Percentiles rank a stretch among this genome's conserved stretches.
Evolutionary conservation across 2,329 filamentous ascomycete genomes (phyloP).

Genomic region (Lasiodiplodia gonubiensis): DNA sequence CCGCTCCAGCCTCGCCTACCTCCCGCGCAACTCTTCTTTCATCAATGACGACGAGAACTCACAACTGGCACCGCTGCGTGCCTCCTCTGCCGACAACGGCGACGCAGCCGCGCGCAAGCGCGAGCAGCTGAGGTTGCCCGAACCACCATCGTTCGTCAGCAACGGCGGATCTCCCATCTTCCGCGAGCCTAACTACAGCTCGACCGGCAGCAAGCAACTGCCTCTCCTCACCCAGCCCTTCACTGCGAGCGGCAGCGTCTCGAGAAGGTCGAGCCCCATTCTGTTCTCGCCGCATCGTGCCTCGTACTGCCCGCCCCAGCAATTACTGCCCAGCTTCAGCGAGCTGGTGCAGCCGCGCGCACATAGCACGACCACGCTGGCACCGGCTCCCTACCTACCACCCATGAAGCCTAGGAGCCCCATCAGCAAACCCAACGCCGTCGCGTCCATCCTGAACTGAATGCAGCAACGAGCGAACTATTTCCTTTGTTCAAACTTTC

Average conservation of each 20-base stretch:
- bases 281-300: slow-evolving; percentile 27
- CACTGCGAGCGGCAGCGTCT: slow-evolving; percentile 6
- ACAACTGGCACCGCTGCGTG: neutral
- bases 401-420: slow-evolving; percentile 26
- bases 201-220: neutral
- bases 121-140: slow-evolving; percentile 34
- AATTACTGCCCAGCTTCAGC: slow-evolving; percentile 41
- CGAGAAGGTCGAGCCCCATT: slow-evolving; percentile 29
- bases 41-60: slow-evolving; percentile 42
- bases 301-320: slow-evolving; percentile 35
- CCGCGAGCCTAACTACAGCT: slow-evolving; percentile 24
- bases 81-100: slow-evolving; percentile 14
- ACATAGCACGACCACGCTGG: slow-evolving; percentile 14
- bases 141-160: slow-evolving; percentile 18
- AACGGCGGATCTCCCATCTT: slow-evolving; percentile 18
- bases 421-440: slow-evolving; percentile 22
- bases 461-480: neutral
- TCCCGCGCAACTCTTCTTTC: slow-evolving; percentile 47
- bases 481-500: neutral
- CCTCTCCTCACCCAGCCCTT: slow-evolving; percentile 41
- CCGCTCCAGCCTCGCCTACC: slow-evolving; percentile 42
- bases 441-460: slow-evolving; percentile 26
- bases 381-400: slow-evolving; percentile 31
- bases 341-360: slow-evolving; percentile 39
- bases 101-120: slow-evolving; percentile 33